Evolutionary conservation across 306 rosid species (phyloP), one percentile per base, ranked within the genome.

Genomic region (Vicia sativa): DNA sequence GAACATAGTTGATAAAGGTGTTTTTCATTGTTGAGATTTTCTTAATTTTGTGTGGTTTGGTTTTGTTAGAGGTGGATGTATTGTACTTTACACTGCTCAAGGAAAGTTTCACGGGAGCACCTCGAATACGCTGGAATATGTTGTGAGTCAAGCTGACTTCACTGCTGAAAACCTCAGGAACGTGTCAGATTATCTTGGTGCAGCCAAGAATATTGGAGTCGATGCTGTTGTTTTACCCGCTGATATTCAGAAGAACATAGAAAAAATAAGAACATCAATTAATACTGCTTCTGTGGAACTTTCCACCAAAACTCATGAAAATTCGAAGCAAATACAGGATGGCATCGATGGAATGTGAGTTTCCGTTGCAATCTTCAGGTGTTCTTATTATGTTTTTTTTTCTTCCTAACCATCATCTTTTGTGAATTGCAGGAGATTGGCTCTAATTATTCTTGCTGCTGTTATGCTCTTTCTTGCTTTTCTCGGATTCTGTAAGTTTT

Each of bases 401-500:
- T 2, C 2, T 11, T 11, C 8, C 68, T 70, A 11, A 81, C 72
- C 4, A 3, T 28, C 12, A 2, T 62, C 14, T 72, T 18, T 67
- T 68, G 9, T 75, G 53, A 2, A 12, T 23, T 72, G 77, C 77
- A 92, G 98, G 87, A 83, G 90, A 71, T 58, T 83, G 81, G 88
- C 90, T 13, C 96, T 92, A 62, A 77, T 86, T 70, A 76, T 92
- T 39, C 41, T 85, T 38, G 91, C 96, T 39, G 93, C 96, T 54
- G 78, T 86, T 73, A 86, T 90, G 96, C 95, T 92, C 50, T 46
- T 88, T 58, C 46, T 92, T 76, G 83, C 89, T 12, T 83, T 90
- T 82, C 75, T 92, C 16, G 98, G 98, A 62, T 84, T 86, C 68
- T 54, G 98, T 92, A 80, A 71, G 96, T 62, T 43, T 57, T 49